Conservation (phyloP, 1,284 basidiomycete genomes). For the Apiotrichum porosum region DNA sequence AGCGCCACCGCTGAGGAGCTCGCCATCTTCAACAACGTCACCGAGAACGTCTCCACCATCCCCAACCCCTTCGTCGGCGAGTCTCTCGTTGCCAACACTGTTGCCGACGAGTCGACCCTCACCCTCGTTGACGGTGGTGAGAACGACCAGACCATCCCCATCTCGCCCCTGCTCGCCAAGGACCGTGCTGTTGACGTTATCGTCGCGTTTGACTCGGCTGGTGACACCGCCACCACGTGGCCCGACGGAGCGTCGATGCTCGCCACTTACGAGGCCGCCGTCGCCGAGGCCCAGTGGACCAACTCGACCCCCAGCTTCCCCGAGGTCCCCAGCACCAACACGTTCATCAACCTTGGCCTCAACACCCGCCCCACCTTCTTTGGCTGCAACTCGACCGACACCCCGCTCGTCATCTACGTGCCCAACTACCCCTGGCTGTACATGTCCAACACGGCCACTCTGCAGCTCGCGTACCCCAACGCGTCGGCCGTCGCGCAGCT, state of each 20-base stretch:
- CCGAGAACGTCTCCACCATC: conserved; percentile 36
- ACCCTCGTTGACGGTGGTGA: conserved; percentile 52
- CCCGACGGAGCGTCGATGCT: conserved; percentile 52
- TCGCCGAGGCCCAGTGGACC: conserved; percentile 17
- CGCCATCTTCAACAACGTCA: conserved; percentile 33
- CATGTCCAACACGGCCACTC: conserved; percentile 45
- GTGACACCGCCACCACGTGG: conserved; percentile 51
- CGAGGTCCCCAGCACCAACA: conserved; percentile 47
- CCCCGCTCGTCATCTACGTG: conserved; percentile 50
- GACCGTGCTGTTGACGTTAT: conserved; percentile 52
- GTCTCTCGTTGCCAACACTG: conserved; percentile 31
- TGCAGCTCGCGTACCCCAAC: conserved; percentile 46
- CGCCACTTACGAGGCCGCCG: conserved; percentile 32
- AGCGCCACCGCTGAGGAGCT: conserved; percentile 30
- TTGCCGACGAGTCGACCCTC: conserved; percentile 26
- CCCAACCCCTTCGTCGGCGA: conserved; percentile 48
- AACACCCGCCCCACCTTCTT: conserved; percentile 52
- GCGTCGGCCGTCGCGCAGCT: conserved; percentile 33
- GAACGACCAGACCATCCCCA: conserved; percentile 51
- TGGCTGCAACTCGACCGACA: conserved; percentile 45
- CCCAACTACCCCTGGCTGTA: conserved; percentile 51
- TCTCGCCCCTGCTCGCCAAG: conserved; percentile 53
- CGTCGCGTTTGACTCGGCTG: conserved; percentile 53
- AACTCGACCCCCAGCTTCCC: conserved; percentile 45
- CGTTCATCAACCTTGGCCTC: conserved; percentile 53